phyloP scores from a whole-genome alignment of 83 land plant species.

The Diphasiastrum complanatum region DNA sequence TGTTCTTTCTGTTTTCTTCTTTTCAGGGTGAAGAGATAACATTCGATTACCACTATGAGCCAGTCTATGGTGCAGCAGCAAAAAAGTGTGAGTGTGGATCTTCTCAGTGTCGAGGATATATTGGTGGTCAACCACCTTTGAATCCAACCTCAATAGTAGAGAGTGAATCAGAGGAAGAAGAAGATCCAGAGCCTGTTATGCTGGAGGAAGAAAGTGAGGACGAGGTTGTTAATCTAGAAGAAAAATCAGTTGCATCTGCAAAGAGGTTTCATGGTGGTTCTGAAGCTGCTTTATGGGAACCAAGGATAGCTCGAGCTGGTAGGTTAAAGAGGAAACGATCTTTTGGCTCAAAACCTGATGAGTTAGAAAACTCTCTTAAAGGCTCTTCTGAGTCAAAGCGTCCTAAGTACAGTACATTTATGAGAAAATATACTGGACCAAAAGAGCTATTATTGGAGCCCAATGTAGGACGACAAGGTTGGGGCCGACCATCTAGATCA shows the following conservation, averaged over 20 bases:
- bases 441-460: constrained; percentile 7
- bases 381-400: too few relatives aligned
- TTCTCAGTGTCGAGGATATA: constrained; percentile 68
- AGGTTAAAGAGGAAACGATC: constrained; percentile 10
- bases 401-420: too few relatives aligned
- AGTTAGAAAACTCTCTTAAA: not conserved
- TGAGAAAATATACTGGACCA: too few relatives aligned
- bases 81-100: constrained; percentile 90
- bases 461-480: constrained; percentile 37
- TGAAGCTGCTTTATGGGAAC: not conserved
- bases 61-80: constrained; percentile 87
- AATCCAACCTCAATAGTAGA: constrained; percentile 45
- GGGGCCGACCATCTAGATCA: constrained; percentile 29
- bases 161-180: constrained; percentile 71
- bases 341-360: not conserved
- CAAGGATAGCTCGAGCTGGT: not conserved
- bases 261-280: constrained; percentile 1
- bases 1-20: too few relatives aligned
- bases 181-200: constrained; percentile 56
- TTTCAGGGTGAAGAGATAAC: constrained; percentile 96
- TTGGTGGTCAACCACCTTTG: constrained; percentile 78
- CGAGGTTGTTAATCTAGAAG: constrained; percentile 6
- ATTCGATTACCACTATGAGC: constrained; percentile 85
- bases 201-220: constrained; percentile 26
- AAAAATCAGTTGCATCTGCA: not conserved